Conservation (phyloP, 257 asterid genomes). For the Penstemon eatonii region DNA sequence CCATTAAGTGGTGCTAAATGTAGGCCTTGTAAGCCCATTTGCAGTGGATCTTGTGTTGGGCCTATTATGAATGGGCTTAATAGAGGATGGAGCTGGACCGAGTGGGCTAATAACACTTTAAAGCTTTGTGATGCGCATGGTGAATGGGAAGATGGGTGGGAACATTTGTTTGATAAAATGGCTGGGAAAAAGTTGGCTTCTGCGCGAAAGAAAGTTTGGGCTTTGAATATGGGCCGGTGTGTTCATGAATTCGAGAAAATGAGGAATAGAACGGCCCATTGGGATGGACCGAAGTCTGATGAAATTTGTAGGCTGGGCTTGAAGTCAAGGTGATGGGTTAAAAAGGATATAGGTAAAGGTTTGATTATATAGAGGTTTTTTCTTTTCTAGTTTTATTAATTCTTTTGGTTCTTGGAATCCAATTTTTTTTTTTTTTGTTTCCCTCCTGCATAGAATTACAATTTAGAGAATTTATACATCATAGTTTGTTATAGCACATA, state of each 20-base stretch:
- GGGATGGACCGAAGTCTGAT: conserved; percentile 62
- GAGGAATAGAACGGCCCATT: conserved; percentile 50
- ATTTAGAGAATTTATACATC: background rate
- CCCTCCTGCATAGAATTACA: background rate
- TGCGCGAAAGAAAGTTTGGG: conserved; percentile 44
- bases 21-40: conserved; percentile 74
- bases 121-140: conserved; percentile 77
- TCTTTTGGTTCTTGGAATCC: background rate
- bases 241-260: conserved; percentile 53
- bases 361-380: background rate
- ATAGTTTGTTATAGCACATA: no score
- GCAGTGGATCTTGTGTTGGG: conserved; percentile 65
- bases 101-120: conserved; percentile 59
- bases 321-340: conserved; percentile 26
- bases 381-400: background rate
- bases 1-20: conserved; percentile 87
- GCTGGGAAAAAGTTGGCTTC: conserved; percentile 55
- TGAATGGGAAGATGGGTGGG: conserved; percentile 85
- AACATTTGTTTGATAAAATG: conserved; percentile 46
- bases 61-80: conserved; percentile 51
- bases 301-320: conserved; percentile 64
- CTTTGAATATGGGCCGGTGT: conserved; percentile 51
- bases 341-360: background rate
- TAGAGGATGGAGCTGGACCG: conserved; percentile 86
- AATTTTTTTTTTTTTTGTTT: background rate